Conservation (phyloP, 306 rosid genomes). For the Sesbania bispinosa region DNA sequence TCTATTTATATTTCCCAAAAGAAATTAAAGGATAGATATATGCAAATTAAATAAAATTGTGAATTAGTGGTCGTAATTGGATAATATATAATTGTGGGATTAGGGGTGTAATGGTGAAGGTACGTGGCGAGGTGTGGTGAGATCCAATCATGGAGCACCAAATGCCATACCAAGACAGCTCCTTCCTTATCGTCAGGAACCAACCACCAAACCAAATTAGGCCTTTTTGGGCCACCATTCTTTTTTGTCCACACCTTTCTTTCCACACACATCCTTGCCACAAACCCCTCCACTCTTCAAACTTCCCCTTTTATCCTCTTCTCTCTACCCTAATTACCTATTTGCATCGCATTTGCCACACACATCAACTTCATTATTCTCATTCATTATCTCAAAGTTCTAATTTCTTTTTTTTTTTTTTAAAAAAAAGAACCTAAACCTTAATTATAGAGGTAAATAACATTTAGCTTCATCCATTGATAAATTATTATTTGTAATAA, state of each 20-base stretch:
- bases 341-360: no score
- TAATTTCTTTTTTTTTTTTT: no score
- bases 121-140: conserved; percentile 30
- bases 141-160: conserved; percentile 17
- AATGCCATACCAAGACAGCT: conserved; percentile 3
- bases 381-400: no score
- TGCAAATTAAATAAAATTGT: no score
- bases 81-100: background rate
- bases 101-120: background rate
- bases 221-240: conserved; percentile 25
- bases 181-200: conserved; percentile 18
- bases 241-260: conserved; percentile 26
- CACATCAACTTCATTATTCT: no score
- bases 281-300: background rate
- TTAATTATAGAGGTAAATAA: no score
- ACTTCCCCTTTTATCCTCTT: conserved; percentile 23
- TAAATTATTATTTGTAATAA: no score
- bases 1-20: no score
- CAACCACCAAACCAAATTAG: conserved; percentile 45
- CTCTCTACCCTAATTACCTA: background rate
- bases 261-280: conserved; percentile 26
- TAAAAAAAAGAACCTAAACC: no score
- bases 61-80: no score
- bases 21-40: no score
- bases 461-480: no score